Evolutionary conservation across 2,329 filamentous ascomycete genomes (phyloP).

Genomic region (Ophiognomonia clavigignenti-juglandacearum): DNA sequence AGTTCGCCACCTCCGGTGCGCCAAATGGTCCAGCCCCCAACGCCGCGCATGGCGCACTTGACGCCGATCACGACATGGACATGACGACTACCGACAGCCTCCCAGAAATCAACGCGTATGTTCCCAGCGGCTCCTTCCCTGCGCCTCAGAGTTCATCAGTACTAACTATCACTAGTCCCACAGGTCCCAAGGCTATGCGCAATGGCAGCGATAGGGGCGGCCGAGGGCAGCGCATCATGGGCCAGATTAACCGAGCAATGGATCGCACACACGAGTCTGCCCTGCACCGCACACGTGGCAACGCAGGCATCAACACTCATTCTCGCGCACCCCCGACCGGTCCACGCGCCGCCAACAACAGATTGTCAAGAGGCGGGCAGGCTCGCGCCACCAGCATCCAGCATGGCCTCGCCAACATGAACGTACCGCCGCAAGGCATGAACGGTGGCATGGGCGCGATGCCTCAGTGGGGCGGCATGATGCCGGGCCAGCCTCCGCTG

Average conservation of each 20-base stretch:
- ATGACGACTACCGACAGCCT: conserved; percentile 55
- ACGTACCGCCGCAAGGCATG: conserved; percentile 31
- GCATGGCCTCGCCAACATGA: conserved; percentile 43
- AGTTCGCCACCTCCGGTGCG: conserved; percentile 48
- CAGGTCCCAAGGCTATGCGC: conserved; percentile 92
- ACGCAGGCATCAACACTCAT: conserved; percentile 78
- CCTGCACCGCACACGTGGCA: conserved; percentile 70
- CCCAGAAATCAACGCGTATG: conserved; percentile 56
- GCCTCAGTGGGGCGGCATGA: conserved; percentile 46
- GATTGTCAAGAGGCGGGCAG: conserved; percentile 46
- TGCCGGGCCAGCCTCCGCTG: conserved; percentile 40
- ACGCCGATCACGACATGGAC: conserved; percentile 59
- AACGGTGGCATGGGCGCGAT: conserved; percentile 37
- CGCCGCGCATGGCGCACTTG: conserved; percentile 28
- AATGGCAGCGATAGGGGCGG: conserved; percentile 57
- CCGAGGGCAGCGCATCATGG: conserved; percentile 77
- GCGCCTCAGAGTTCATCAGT: conserved; percentile 8
- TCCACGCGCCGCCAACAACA: conserved; percentile 51
- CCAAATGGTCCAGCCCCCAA: conserved; percentile 25
- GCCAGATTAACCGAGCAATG: conserved; percentile 78
- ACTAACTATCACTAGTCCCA: conserved; percentile 64
- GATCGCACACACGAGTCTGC: conserved; percentile 71
- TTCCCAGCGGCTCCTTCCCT: conserved; percentile 18
- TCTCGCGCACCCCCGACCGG: conserved; percentile 66
- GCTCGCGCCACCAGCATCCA: conserved; percentile 46